Percentiles rank a stretch among this genome's conserved stretches.
Conservation (phyloP, 176 grass and related monocot genomes). For the Rhynchospora tenuis region DNA sequence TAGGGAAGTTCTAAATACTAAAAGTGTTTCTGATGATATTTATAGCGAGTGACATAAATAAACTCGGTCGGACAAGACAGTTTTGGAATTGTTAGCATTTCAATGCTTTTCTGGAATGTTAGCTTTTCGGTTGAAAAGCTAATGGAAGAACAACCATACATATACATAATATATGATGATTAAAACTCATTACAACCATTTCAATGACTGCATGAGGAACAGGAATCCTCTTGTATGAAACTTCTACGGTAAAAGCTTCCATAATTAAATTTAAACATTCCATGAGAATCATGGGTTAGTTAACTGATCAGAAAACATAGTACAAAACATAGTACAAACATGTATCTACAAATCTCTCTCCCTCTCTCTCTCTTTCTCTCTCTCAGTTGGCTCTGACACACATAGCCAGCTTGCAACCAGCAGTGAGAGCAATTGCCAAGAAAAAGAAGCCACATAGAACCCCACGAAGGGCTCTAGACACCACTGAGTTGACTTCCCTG, state of each 20-base stretch:
- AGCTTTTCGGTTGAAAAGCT: too few species aligned
- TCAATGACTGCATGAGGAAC: too few species aligned
- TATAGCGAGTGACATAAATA: too few species aligned
- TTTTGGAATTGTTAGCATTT: too few species aligned
- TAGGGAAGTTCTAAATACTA: too few species aligned
- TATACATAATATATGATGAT: too few species aligned
- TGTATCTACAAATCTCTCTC: neutral
- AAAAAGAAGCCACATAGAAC: neutral
- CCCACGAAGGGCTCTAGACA: neutral
- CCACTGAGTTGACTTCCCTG: neutral
- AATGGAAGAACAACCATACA: too few species aligned
- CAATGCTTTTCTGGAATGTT: too few species aligned
- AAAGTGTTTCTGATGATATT: too few species aligned
- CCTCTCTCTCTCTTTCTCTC: neutral
- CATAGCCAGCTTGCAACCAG: constrained; percentile 19
- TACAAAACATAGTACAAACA: neutral
- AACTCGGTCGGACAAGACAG: too few species aligned
- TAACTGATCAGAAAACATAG: neutral
- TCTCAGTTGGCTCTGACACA: neutral
- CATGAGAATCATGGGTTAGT: neutral
- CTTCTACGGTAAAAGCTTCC: neutral
- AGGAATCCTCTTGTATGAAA: neutral
- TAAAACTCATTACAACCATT: too few species aligned
- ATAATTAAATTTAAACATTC: neutral
- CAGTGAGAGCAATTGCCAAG: constrained; percentile 11